Evolutionary conservation across 257 asterid genomes (phyloP).

Genomic region (Solanum virginianum): DNA sequence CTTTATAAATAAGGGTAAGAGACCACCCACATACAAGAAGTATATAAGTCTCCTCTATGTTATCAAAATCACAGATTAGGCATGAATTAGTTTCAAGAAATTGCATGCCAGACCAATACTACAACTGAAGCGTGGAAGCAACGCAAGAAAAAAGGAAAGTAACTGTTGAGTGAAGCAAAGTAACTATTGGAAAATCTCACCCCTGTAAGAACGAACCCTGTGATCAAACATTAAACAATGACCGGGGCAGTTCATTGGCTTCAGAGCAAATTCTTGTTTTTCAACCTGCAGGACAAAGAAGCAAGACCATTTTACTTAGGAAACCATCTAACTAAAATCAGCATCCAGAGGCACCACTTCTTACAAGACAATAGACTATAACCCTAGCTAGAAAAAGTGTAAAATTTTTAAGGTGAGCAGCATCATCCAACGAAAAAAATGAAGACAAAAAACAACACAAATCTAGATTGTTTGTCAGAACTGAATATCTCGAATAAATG

Average conservation of each 20-base stretch:
- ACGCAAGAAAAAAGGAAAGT: not conserved
- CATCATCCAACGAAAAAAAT: not conserved
- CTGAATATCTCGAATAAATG: not conserved
- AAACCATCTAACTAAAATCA: not conserved
- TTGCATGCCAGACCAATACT: not conserved
- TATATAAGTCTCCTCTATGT: not conserved
- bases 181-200: constrained; percentile 19
- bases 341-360: not conserved
- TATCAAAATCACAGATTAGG: not conserved
- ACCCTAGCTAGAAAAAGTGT: not conserved
- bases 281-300: constrained; percentile 47
- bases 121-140: not conserved
- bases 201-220: constrained; percentile 95
- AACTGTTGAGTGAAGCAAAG: not conserved
- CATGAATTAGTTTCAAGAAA: not conserved
- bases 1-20: not conserved
- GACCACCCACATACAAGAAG: not conserved
- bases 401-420: not conserved
- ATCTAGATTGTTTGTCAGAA: not conserved
- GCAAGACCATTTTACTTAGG: not conserved
- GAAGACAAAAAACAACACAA: not conserved
- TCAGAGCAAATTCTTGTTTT: constrained; percentile 91
- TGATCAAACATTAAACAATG: constrained; percentile 95
- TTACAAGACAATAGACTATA: not conserved
- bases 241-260: constrained; percentile 99